Conservation (phyloP, 306 rosid species). For the Sophora flavescens region DNA sequence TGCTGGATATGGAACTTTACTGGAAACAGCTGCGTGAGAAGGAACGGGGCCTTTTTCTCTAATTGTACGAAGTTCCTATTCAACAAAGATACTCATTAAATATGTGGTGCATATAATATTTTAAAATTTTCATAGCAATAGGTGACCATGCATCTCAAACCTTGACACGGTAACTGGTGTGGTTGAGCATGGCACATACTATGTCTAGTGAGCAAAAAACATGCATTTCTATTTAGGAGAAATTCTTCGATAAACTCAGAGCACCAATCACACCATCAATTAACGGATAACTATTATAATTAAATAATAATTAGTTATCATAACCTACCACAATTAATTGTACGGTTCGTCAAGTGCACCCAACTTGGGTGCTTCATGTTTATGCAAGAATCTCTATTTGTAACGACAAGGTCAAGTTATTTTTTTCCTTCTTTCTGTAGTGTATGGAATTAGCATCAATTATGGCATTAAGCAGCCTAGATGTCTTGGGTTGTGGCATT, state of each 20-base stretch:
- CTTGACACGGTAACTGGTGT: background rate
- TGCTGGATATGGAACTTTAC: slow-evolving; percentile 51
- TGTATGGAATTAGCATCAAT: slow-evolving; percentile 13
- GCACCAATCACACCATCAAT: no score
- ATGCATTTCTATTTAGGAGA: background rate
- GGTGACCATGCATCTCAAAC: background rate
- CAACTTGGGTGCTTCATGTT: no score
- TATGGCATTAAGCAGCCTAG: background rate
- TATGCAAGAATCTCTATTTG: no score
- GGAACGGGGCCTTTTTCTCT: slow-evolving; percentile 61
- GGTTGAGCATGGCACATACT: background rate
- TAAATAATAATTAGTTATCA: no score
- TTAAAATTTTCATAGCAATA: background rate
- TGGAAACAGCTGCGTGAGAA: slow-evolving; percentile 45
- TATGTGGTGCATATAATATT: slow-evolving; percentile 15
- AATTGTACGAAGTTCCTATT: slow-evolving; percentile 70
- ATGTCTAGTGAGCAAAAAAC: slow-evolving; percentile 8
- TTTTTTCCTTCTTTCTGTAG: slow-evolving; percentile 16
- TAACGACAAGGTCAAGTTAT: background rate
- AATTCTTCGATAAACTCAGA: no score
- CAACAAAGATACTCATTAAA: slow-evolving; percentile 30
- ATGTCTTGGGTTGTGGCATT: slow-evolving; percentile 19
- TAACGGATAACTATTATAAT: no score
- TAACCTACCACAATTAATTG: no score
- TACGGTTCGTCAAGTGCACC: no score